Base-by-base conservation (phyloP, 495 filamentous ascomycete species). In the Hyaloscypha hepaticicola region DNA sequence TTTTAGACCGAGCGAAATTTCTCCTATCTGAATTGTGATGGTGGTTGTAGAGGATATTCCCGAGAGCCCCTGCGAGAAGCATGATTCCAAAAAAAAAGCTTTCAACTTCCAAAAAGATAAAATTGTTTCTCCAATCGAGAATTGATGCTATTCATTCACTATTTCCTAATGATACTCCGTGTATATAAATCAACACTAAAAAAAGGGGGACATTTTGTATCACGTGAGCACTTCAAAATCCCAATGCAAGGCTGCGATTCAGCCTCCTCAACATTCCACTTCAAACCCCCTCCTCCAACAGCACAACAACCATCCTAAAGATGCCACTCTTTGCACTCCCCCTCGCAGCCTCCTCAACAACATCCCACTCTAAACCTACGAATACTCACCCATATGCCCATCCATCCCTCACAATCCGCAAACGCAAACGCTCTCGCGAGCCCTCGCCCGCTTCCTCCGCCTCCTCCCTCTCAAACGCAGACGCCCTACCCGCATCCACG, bases 271-370 rank as follows among this genome's bases (percentile, higher is more conserved):
- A 50, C 48, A 5, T 16, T 16, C 16, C 48, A 6, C 22, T 50
- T 16, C 22, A 50, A 7, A 4, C 16, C 22, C 19, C 19, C 50
- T 53, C 50, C 25, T 27, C 21, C 22, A 5, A 0, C 21, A 53
- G 5, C 50, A 53, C 21, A 7, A 27, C 50, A 26, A 53, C 12
- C n/a, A 25, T 26, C 5, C 21, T 25, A 61, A 53, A 28, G n/a
- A 69, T 69, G 67, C 63, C 67, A 26, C 57, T 67, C 45, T 71
- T 71, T 51, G 63, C 63, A 0, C 55, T 64, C 12, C 65, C 61
- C 14, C 41, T 71, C 26, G 21, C 61, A 5, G 24, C 27, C 8
- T 71, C 59, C 19, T 61, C 55, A 27, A 61, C 60, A 48, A 14
- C 56, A 51, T 19, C 21, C 1, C 55, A 61, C 26, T 53, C 60